These are phyloP conservation scores for Rhodotorula toruloides DNA, from an alignment of 768 basidiomycete species.

Conservation along the genomic window DNA sequence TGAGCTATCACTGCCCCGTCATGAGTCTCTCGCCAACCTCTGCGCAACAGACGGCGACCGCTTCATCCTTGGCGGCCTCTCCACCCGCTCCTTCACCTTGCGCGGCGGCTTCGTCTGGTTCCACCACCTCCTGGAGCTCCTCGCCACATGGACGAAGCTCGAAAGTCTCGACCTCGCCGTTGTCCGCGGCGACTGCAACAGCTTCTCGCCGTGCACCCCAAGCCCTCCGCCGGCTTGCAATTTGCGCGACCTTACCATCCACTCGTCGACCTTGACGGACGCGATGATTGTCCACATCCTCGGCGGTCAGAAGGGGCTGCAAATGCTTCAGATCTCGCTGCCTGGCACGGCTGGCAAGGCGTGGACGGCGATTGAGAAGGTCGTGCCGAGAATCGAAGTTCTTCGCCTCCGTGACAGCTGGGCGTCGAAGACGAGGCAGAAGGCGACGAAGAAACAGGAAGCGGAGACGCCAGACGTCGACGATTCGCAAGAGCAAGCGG, in stretches of 20 bases:
- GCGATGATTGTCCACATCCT: background rate
- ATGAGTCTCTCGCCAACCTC: background rate
- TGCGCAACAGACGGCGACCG: background rate
- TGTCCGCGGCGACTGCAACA: slow-evolving; percentile 1
- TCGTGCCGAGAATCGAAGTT: background rate
- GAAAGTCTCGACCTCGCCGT: background rate
- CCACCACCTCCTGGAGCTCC: background rate
- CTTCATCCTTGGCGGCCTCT: background rate
- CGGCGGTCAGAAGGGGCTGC: background rate
- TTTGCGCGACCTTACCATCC: background rate
- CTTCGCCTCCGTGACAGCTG: background rate
- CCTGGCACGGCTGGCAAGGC: background rate
- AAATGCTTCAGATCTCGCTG: background rate
- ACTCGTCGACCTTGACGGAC: background rate
- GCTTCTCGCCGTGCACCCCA: background rate
- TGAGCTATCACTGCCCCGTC: background rate
- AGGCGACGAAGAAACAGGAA: background rate
- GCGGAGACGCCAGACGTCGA: background rate
- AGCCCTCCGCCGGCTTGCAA: too few relatives aligned
- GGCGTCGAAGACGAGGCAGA: background rate
- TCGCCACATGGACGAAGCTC: background rate
- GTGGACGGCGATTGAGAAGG: background rate
- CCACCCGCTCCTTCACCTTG: background rate
- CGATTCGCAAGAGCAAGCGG: background rate
- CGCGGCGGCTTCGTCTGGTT: background rate